A percentile compares a stretch with the other conserved stretches of the same genome.
Conservation (phyloP, 768 basidiomycete species). For the Xerocomus potaroensis region DNA sequence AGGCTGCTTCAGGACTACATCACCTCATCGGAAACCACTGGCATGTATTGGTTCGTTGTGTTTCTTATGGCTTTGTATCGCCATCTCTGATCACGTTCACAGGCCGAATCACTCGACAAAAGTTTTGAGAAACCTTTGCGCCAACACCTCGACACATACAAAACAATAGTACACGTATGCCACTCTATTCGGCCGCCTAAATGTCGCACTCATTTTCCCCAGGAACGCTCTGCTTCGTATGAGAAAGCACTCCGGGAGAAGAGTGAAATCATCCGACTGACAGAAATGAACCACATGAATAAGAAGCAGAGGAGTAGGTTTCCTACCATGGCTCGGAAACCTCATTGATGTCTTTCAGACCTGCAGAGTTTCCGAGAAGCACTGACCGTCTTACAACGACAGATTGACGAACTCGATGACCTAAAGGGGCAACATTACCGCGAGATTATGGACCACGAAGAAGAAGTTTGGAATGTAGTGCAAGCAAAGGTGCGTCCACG, state of each 20-base stretch:
- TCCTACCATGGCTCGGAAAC: conserved; percentile 7
- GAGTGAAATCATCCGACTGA: conserved; percentile 79
- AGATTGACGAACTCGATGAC: conserved; percentile 88
- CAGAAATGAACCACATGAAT: conserved; percentile 82
- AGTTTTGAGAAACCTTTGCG: conserved; percentile 86
- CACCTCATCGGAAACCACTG: conserved; percentile 91
- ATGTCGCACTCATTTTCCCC: conserved; percentile 9
- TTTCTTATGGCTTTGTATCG: conserved; percentile 4
- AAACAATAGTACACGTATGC: conserved; percentile 62
- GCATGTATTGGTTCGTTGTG: conserved; percentile 72
- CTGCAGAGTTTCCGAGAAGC: conserved; percentile 86
- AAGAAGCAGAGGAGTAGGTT: conserved; percentile 77
- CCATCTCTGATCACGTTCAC: conserved; percentile 6
- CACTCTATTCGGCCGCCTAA: not conserved
- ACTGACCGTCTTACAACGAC: conserved; percentile 71
- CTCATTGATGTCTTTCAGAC: conserved; percentile 45
- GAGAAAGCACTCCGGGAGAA: conserved; percentile 80
- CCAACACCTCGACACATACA: conserved; percentile 81
- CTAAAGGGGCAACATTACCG: conserved; percentile 83
- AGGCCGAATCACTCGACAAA: conserved; percentile 85
- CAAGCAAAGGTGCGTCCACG: conserved; percentile 62
- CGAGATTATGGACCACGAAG: conserved; percentile 88
- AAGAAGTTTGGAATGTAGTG: conserved; percentile 92
- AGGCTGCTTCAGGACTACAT: conserved; percentile 84
- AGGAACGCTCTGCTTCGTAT: conserved; percentile 85